phyloP scores from a whole-genome alignment of 1,139 yeast genomes.

The Candida pseudocylindracea region DNA sequence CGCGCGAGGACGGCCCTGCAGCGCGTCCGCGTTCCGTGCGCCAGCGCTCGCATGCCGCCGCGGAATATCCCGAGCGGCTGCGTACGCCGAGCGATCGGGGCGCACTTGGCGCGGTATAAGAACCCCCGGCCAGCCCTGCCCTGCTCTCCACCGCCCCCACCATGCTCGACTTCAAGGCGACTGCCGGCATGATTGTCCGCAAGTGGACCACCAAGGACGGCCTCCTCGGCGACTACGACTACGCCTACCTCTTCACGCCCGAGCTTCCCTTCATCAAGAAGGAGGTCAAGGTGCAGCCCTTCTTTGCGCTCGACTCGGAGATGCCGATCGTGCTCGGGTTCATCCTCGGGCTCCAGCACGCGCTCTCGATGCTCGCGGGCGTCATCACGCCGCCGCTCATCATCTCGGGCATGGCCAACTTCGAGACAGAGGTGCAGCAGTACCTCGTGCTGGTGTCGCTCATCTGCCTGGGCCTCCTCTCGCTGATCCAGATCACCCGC shows the following conservation, averaged over 20 bases:
- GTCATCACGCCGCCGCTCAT: slow-evolving; percentile 70
- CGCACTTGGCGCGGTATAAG: too few species aligned
- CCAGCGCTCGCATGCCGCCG: too few species aligned
- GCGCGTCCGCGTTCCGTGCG: too few species aligned
- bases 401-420: slow-evolving; percentile 37
- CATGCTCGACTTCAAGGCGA: too few species aligned
- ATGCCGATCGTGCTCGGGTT: slow-evolving; percentile 64
- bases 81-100: too few species aligned
- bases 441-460: slow-evolving; percentile 63
- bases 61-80: too few species aligned
- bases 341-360: slow-evolving; percentile 66
- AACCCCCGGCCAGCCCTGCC: too few species aligned
- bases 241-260: slow-evolving; percentile 56
- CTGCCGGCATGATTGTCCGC: slow-evolving; percentile 3
- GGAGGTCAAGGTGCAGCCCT: slow-evolving; percentile 39
- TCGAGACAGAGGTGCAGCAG: slow-evolving; percentile 24
- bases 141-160: too few species aligned
- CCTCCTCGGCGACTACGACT: slow-evolving; percentile 64
- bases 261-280: slow-evolving; percentile 41
- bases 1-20: too few species aligned
- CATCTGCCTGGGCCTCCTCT: slow-evolving; percentile 53
- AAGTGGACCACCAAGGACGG: slow-evolving; percentile 57
- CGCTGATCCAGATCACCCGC: slow-evolving; percentile 60
- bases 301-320: slow-evolving; percentile 56
- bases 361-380: slow-evolving; percentile 82